Conservation (phyloP, 2,329 filamentous ascomycete genomes). For the Zarea fungicola region DNA sequence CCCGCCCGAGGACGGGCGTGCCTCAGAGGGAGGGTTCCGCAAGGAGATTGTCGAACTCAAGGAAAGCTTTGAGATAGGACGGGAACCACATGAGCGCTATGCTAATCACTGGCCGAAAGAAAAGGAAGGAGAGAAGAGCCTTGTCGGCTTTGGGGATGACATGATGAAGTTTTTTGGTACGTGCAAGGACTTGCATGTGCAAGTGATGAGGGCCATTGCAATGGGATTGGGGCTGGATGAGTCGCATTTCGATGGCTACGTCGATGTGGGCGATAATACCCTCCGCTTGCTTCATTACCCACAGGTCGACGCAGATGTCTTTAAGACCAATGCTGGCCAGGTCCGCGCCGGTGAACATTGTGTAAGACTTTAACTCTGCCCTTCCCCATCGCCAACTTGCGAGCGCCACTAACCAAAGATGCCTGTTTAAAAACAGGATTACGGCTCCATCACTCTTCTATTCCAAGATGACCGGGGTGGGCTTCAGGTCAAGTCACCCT, state of each 20-base stretch:
- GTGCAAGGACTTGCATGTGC: slow-evolving; percentile 68
- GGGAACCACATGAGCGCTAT: slow-evolving; percentile 50
- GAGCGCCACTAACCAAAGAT: not conserved
- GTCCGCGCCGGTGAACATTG: slow-evolving; percentile 76
- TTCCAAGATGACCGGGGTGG: slow-evolving; percentile 56
- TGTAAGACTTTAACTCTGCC: slow-evolving; percentile 20
- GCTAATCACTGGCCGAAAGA: slow-evolving; percentile 73
- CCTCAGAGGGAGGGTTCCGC: slow-evolving; percentile 38
- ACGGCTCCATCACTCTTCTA: slow-evolving; percentile 55
- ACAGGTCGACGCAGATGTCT: slow-evolving; percentile 58
- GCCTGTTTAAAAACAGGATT: slow-evolving; percentile 34
- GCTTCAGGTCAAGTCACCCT: slow-evolving; percentile 61
- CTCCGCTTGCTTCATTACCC: slow-evolving; percentile 75
- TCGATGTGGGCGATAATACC: slow-evolving; percentile 64
- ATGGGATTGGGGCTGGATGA: slow-evolving; percentile 70
- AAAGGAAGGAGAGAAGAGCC: slow-evolving; percentile 32
- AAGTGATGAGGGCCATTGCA: slow-evolving; percentile 81
- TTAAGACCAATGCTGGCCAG: slow-evolving; percentile 60
- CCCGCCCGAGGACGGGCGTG: slow-evolving; percentile 48
- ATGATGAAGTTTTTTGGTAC: slow-evolving; percentile 72
- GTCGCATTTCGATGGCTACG: slow-evolving; percentile 70
- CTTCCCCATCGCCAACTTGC: not conserved
- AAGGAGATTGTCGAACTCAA: slow-evolving; percentile 54
- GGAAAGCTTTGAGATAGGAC: slow-evolving; percentile 61
- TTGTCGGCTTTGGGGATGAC: slow-evolving; percentile 57